Base-by-base conservation (phyloP, 169 alveolate genomes). In the Eimeria tenella region DNA sequence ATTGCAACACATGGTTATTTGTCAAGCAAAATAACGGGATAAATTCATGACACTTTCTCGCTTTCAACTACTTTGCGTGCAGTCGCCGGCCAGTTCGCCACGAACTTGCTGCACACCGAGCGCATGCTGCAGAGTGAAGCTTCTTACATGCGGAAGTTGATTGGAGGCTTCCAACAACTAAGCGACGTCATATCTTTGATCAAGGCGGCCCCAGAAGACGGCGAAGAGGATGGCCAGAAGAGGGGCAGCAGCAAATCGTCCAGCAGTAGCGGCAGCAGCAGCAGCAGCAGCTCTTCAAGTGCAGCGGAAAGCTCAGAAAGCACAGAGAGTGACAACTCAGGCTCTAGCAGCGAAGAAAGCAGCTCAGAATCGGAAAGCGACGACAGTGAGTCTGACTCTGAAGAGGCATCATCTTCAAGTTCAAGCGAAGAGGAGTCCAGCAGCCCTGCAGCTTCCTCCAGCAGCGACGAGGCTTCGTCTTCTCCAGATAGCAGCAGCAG, bases 31-130 rank as follows among this genome's bases (percentile, higher is more conserved):
- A 3, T 17, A 58, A 31, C 0, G 25, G 13, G 7, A 7, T 25
- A 3, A 11, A 0, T 25, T 19, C 11, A 21, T 8, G 84, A 13
- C n/a, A 19, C 4, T 11, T 74, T 4, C 31, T 52, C 10, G 6
- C 52, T 79, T 11, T 73, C 42, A 74, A 42, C 5, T 21, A 4
- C 13, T 42, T 31, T 74, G 84, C 50, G 84, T 49, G 7, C 91
- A 83, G 91, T 83, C 42, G 91, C 62, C 3, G 91, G 77, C 62
- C 77, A 65, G 3, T 83, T 83, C 15, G 74, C 91, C 56, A 83
- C 91, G 3, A 58, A 62, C 17, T 15, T 83, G 63, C 53, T 83
- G 91, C 91, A 83, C 60, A 83, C 77, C 21, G 91, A 83, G 63
- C 11, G 91, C 50, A 83, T 83, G 77, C 79, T 83, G 19, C 74